Base-by-base conservation (phyloP, 768 basidiomycete genomes). In the Gymnopilus dilepis region DNA sequence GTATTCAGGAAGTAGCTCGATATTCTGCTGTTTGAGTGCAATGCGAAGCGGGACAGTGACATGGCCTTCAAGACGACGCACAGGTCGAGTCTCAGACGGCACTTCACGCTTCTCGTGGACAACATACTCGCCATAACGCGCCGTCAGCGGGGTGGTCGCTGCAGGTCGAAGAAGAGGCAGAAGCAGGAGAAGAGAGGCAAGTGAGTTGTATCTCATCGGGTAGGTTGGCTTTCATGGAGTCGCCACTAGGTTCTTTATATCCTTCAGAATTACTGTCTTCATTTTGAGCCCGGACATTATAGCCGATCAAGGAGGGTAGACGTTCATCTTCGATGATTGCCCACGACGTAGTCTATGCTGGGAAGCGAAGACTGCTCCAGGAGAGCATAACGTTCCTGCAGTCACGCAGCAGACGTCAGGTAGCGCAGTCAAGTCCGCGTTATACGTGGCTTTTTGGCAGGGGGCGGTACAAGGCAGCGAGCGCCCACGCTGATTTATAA, bases 1-100 rank as follows among this genome's bases (percentile, higher is more conserved):
- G 47, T 78, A 73, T 4, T 74, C 76, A 59, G 81, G 78, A 47
- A 86, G 71, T 1, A 67, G 70, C 45, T 80, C 69, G 22, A 83
- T 69, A 62, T 85, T 82, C 38, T 69, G 67, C 67, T 85, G 85
- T 13, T 74, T 69, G 43, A 86, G 77, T 11, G 78, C 83, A 55
- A 86, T 78, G 24, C 80, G 80, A 59, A 85, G 73, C 3, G 82
- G 77, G 12, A 78, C 61, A 33, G 60, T 37, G 1, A 67, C 58
- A 48, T 69, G 53, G 21, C 61, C 45, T 41, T 71, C 67, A 33
- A 72, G 69, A 13, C 67, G 66, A n/a, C 68, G 67, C 24, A 60
- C 15, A 41, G 56, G 19, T 28, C 11, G 43, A 34, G 22, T 30
- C 5, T 61, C 65, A 1, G 60, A 60, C 34, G 67, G 59, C 6